phyloP scores from a whole-genome alignment of 1,284 basidiomycete genomes.

The Cryptococcus jaspeensis region DNA sequence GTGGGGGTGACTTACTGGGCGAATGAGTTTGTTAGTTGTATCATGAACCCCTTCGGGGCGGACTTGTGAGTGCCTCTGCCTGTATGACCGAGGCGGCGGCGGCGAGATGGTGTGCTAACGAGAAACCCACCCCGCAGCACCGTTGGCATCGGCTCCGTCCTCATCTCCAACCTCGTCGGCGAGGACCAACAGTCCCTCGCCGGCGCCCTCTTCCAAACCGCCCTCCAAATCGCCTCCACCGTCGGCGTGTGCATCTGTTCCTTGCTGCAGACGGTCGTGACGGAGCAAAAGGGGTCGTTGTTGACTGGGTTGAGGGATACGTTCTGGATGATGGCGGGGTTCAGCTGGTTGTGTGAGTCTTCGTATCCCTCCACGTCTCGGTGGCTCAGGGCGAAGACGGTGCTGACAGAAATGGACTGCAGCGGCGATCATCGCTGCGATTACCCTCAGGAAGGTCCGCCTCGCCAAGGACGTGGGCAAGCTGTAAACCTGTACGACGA shows the following conservation, averaged over 20 bases:
- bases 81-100: too few relatives aligned
- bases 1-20: constrained; percentile 35
- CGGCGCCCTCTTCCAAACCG: constrained; percentile 59
- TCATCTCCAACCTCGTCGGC: neutral
- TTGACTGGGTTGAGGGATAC: constrained; percentile 22
- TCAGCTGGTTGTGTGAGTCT: constrained; percentile 19
- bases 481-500: too few relatives aligned
- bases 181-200: constrained; percentile 72
- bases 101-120: too few relatives aligned
- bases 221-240: constrained; percentile 26
- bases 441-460: constrained; percentile 18
- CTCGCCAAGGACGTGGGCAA: constrained; percentile 25
- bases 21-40: constrained; percentile 29
- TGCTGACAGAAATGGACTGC: too few relatives aligned
- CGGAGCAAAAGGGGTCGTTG: constrained; percentile 10
- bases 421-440: constrained; percentile 9
- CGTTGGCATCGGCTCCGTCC: constrained; percentile 6
- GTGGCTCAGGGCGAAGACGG: too few relatives aligned
- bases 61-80: too few relatives aligned
- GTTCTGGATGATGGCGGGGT: constrained; percentile 30
- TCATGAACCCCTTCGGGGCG: constrained; percentile 33
- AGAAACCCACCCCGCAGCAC: constrained; percentile 13
- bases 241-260: constrained; percentile 31
- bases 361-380: too few relatives aligned
- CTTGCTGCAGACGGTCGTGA: constrained; percentile 18